Conservation (phyloP, 2,329 filamentous ascomycete species). For the Remersonia thermophila region DNA sequence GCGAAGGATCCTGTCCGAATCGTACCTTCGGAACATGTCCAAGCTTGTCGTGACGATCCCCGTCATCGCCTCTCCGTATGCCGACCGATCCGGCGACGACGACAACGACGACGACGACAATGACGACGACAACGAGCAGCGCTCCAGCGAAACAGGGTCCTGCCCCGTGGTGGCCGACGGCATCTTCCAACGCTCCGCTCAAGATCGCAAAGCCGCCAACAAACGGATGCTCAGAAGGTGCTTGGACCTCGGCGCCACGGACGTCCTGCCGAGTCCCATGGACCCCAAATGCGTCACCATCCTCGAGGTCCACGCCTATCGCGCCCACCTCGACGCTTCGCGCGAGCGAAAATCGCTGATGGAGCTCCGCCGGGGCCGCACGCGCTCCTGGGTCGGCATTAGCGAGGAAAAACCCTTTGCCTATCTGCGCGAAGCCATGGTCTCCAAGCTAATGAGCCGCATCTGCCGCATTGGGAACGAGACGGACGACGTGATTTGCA, state of each 20-base stretch:
- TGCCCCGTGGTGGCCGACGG: too few species aligned
- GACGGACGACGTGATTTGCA: conserved; percentile 48
- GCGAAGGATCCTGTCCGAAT: conserved; percentile 45
- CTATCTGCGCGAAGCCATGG: conserved; percentile 86
- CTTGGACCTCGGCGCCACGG: conserved; percentile 73
- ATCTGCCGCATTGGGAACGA: conserved; percentile 63
- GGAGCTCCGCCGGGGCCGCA: conserved; percentile 61
- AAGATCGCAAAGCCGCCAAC: conserved; percentile 21
- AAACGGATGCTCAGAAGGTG: conserved; percentile 51
- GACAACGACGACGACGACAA: conserved; percentile 22
- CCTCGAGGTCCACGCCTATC: conserved; percentile 73
- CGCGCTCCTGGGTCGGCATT: conserved; percentile 84
- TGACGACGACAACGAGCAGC: conserved; percentile 19
- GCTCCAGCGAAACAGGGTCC: neutral
- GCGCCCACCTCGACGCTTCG: conserved; percentile 62
- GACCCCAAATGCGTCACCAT: conserved; percentile 61
- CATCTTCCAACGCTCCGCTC: too few species aligned
- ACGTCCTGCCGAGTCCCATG: conserved; percentile 73
- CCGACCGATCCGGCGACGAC: conserved; percentile 18
- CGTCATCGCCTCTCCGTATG: conserved; percentile 32
- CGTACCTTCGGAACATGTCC: conserved; percentile 41
- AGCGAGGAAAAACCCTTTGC: conserved; percentile 77
- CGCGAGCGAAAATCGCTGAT: conserved; percentile 61
- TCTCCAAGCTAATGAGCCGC: conserved; percentile 76
- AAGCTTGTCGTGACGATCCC: conserved; percentile 46